These are phyloP conservation scores for Plenodomus biglobosus DNA, from an alignment of 2,329 filamentous ascomycete genomes.

Conservation along the genomic window DNA sequence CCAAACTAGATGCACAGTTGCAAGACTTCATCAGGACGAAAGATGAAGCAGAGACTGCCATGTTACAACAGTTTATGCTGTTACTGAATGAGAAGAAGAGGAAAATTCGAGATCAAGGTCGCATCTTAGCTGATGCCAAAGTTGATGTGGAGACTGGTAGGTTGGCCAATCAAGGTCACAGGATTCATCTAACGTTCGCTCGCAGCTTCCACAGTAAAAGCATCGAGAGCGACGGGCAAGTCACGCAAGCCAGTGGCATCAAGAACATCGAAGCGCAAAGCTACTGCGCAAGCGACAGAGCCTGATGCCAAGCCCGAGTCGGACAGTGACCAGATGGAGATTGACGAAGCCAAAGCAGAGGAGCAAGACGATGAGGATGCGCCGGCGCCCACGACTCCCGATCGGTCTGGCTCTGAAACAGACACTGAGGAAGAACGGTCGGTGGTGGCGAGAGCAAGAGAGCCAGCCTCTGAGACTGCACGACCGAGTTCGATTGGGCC, in stretches of 20 bases:
- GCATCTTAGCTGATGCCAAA: constrained; percentile 60
- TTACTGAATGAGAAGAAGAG: constrained; percentile 78
- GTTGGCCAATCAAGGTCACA: constrained; percentile 5
- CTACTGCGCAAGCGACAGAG: constrained; percentile 24
- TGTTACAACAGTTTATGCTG: constrained; percentile 69
- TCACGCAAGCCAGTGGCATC: constrained; percentile 38
- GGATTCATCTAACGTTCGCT: not conserved
- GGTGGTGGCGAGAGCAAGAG: constrained; percentile 9
- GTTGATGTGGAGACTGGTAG: constrained; percentile 37
- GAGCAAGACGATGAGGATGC: constrained; percentile 29
- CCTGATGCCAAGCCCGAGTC: constrained; percentile 25
- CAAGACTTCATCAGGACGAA: constrained; percentile 68
- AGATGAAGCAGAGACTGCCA: constrained; percentile 63
- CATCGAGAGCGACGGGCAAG: constrained; percentile 26
- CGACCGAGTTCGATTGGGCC: constrained; percentile 16
- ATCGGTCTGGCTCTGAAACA: constrained; percentile 42
- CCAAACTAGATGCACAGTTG: constrained; percentile 63
- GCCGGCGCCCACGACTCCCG: constrained; percentile 34
- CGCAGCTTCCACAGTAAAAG: constrained; percentile 33
- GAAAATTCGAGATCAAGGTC: constrained; percentile 74
- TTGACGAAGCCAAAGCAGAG: constrained; percentile 31
- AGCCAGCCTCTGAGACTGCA: constrained; percentile 18
- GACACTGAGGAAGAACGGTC: constrained; percentile 35
- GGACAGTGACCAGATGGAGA: constrained; percentile 39
- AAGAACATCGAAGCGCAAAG: constrained; percentile 42